Conservation (phyloP, 2,329 filamentous ascomycete genomes). For the Paracamarosporium sp. region DNA sequence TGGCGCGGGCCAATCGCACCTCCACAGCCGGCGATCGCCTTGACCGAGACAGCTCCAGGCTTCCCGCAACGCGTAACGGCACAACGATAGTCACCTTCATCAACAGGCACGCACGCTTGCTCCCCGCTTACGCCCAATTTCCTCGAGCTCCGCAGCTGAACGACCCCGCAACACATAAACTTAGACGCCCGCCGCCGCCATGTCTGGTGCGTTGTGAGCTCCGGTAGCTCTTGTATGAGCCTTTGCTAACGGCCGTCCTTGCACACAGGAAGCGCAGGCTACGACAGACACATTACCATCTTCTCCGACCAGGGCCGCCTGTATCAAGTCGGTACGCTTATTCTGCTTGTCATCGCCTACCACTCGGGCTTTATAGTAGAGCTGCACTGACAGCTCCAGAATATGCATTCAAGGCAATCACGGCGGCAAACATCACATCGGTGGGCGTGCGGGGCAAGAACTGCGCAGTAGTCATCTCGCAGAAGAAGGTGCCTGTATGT, state of each 20-base stretch:
- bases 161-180: slow-evolving; percentile 29
- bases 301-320: slow-evolving; percentile 98
- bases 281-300: slow-evolving; percentile 99
- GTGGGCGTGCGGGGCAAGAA: slow-evolving; percentile 95
- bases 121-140: slow-evolving; percentile 37
- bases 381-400: slow-evolving; percentile 62
- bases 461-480: slow-evolving; percentile 94
- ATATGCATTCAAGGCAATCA: slow-evolving; percentile 99
- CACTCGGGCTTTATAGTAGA: background rate
- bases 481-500: slow-evolving; percentile 99
- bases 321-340: slow-evolving; percentile 93
- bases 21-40: slow-evolving; percentile 11
- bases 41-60: slow-evolving; percentile 37
- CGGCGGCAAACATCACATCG: slow-evolving; percentile 98
- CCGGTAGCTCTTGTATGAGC: slow-evolving; percentile 20
- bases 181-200: slow-evolving; percentile 37
- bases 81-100: slow-evolving; percentile 23
- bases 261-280: slow-evolving; percentile 63
- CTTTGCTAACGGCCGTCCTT: slow-evolving; percentile 37
- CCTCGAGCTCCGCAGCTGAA: slow-evolving; percentile 42
- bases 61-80: slow-evolving; percentile 41
- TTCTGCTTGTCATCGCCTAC: background rate
- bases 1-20: slow-evolving; percentile 20
- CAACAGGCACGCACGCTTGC: background rate
- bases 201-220: slow-evolving; percentile 48